Base-by-base conservation (phyloP, 768 basidiomycete species). In the Dioszegia aurantiaca region DNA sequence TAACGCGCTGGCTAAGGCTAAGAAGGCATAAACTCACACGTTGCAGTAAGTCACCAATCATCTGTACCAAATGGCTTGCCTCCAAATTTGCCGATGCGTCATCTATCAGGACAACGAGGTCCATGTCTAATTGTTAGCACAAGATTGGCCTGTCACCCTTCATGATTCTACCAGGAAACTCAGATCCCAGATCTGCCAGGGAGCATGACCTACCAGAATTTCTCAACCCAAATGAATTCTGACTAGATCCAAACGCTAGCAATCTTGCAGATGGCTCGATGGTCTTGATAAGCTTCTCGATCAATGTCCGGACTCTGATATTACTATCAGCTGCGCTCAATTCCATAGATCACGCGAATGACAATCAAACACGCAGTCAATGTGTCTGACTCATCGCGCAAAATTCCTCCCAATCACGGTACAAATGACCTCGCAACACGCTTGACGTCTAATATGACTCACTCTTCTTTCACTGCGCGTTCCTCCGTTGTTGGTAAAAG, bases 91-190 rank as follows among this genome's bases (percentile, higher is more conserved):
- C 78, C 86, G 86, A 67, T 57, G 86, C 83, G 9, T 89, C 87
- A 77, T 94, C 90, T 75, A 95, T 90, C 74, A 99, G 82, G 78
- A 92, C 97, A 75, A 93, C 97, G 31, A 99, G 80, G 79, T 99
- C 94, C 94, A 99, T 98, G 78, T 99, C 94, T 97, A 70, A 33
- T 47, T 23, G 23, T 58, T 49, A 60, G 52, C 58, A 17, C 55
- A 49, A 24, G n/a, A n/a, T n/a, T n/a, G n/a, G n/a, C n/a, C n/a
- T n/a, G n/a, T n/a, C n/a, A n/a, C n/a, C n/a, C n/a, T n/a, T n/a
- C n/a, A n/a, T n/a, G n/a, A n/a, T n/a, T n/a, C n/a, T n/a, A n/a
- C n/a, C n/a, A n/a, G n/a, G n/a, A n/a, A n/a, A n/a, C n/a, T n/a
- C n/a, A n/a, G n/a, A n/a, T n/a, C n/a, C n/a, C n/a, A n/a, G n/a